These are phyloP conservation scores for Venturia nashicola DNA, from an alignment of 2,329 filamentous ascomycete species.

Conservation along the genomic window DNA sequence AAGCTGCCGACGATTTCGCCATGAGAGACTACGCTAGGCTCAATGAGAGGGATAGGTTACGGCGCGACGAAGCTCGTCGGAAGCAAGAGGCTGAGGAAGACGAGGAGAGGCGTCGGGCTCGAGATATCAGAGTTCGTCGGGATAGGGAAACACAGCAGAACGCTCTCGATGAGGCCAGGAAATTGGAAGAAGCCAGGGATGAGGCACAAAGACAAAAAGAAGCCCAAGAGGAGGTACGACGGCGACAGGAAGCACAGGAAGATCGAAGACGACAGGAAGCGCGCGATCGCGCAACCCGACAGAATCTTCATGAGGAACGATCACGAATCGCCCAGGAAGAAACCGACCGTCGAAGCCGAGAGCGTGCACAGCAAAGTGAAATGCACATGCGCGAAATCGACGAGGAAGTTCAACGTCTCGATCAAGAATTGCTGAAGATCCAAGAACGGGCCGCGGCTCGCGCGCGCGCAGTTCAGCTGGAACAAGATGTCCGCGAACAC, in stretches of 20 bases:
- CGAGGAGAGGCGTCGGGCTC: neutral
- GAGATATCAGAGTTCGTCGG: neutral
- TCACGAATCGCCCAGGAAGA: neutral
- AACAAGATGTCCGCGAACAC: slow-evolving; percentile 3
- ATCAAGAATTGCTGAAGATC: neutral
- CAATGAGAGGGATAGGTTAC: neutral
- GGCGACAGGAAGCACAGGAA: neutral
- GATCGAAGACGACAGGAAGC: slow-evolving; percentile 2
- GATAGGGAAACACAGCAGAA: neutral
- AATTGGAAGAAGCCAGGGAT: neutral
- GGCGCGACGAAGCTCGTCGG: neutral
- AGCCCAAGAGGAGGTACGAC: neutral
- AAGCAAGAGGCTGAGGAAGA: neutral
- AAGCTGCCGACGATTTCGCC: slow-evolving; percentile 4
- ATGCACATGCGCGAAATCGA: slow-evolving; percentile 3
- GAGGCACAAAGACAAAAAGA: neutral
- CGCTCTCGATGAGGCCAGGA: neutral
- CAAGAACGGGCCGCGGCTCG: slow-evolving; percentile 3
- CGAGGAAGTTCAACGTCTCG: slow-evolving; percentile 2
- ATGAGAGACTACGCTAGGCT: slow-evolving; percentile 5
- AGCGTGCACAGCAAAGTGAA: neutral
- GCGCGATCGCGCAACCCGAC: neutral
- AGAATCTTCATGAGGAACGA: neutral
- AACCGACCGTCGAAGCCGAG: neutral
- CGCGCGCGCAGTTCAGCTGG: neutral